A percentile compares a stretch with the other conserved stretches of the same genome.
Evolutionary conservation across 2,329 filamentous ascomycete genomes (phyloP).

Genomic region (Aspergillus terreus): DNA sequence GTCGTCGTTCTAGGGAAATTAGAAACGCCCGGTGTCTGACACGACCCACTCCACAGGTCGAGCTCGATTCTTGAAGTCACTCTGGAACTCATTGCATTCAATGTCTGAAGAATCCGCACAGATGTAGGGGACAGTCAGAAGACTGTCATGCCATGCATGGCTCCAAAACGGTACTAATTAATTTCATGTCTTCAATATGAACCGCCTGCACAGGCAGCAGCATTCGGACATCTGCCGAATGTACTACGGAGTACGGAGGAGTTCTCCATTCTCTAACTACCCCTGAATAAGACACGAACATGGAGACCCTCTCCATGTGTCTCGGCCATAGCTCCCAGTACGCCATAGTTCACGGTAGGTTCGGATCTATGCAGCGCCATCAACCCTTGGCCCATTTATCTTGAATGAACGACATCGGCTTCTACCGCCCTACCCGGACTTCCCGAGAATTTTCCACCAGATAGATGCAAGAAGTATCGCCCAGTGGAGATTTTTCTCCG

Average conservation of each 20-base stretch:
- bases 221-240: neutral
- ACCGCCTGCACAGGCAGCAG: neutral
- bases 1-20: too few species aligned
- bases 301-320: neutral
- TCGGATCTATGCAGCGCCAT: too few species aligned
- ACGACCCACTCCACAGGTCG: too few species aligned
- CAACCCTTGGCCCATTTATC: neutral
- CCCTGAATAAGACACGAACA: neutral
- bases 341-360: too few species aligned
- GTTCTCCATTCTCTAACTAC: neutral
- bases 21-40: too few species aligned
- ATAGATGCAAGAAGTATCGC: neutral
- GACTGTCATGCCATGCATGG: too few species aligned
- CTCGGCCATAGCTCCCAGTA: neutral
- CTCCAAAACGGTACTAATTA: neutral
- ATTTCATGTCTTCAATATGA: neutral
- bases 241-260: too few species aligned
- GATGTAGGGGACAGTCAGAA: too few species aligned
- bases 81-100: too few species aligned
- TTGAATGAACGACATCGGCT: neutral
- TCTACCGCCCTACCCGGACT: neutral
- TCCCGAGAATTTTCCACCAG: constrained; percentile 1
- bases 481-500: neutral
- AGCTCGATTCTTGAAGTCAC: too few species aligned
- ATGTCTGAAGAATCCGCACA: too few species aligned